Evolutionary conservation across 768 basidiomycete species (phyloP), one percentile per base, ranked within the genome.

Genomic region (Sporobolomyces roseus): DNA sequence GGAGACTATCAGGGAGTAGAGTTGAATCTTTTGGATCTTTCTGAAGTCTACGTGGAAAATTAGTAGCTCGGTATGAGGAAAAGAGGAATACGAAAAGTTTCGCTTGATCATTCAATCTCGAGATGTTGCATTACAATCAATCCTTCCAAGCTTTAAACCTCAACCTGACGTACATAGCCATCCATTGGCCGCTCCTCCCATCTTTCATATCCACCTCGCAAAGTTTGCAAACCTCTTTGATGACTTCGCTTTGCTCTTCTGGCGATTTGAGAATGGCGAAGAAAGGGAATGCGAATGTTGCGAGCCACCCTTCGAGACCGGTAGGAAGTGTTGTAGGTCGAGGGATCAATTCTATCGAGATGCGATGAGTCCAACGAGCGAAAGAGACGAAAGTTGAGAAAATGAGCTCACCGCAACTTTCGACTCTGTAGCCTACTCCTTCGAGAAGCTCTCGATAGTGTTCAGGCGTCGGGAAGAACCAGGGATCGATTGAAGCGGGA

Each of bases 381-480:
- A 17, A 41, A 17, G 38, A 46, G 21, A 13, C 13, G 45, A 6
- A 23, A 23, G 10, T 6, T 13, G 21, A 46, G 21, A 46, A 46
- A 14, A 21, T 14, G 23, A 23, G 33, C 25, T 17, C 1, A 69
- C 71, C 71, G n/a, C 63, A 83, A 55, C 81, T 81, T 27, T 80
- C 79, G 16, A 85, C 81, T 61, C 83, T 77, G 68, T 89, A 88
- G n/a, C 84, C 84, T 14, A 83, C 82, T 16, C 77, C 77, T 55
- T 82, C 80, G 14, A 89, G 80, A 29, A 88, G 86, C 77, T 81
- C 80, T 52, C 77, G 79, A 77, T 92, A 91, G 66, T 88, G 85
- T 35, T 84, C 82, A 16, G 82, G 81, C 0, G 86, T 86, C 6
- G 91, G 91, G 75, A 90, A 91, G 79, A 85, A 90, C 89, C 89